phyloP scores from a whole-genome alignment of 805 yeast species.

The Monosporozyma siamensis region DNA sequence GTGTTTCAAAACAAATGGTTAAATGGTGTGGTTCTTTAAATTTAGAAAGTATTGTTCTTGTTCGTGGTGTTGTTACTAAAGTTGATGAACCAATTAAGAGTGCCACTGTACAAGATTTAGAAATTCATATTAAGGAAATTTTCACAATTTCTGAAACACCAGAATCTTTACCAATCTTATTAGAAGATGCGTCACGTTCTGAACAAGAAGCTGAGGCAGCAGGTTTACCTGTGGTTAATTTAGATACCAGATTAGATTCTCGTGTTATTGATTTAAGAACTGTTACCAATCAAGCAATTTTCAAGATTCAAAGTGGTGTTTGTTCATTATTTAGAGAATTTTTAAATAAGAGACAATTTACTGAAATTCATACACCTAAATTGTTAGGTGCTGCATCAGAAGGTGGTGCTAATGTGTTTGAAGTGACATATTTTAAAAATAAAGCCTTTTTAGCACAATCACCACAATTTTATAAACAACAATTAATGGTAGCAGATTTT shows the following conservation, averaged over 20 bases:
- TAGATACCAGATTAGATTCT: slow-evolving; percentile 90
- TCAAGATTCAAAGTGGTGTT: slow-evolving; percentile 87
- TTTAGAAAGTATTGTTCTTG: slow-evolving; percentile 85
- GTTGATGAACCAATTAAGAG: slow-evolving; percentile 82
- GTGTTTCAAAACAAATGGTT: slow-evolving; percentile 88
- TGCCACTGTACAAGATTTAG: slow-evolving; percentile 86
- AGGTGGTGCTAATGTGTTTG: slow-evolving; percentile 96
- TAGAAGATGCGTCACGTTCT: slow-evolving; percentile 94
- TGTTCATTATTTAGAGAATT: slow-evolving; percentile 84
- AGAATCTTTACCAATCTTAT: slow-evolving; percentile 80
- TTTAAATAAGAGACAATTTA: slow-evolving; percentile 54
- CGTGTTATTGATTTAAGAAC: slow-evolving; percentile 97
- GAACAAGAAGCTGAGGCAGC: slow-evolving; percentile 90
- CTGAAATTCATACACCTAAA: slow-evolving; percentile 95
- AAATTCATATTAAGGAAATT: slow-evolving; percentile 67
- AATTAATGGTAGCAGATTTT: slow-evolving; percentile 94
- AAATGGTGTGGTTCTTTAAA: slow-evolving; percentile 87
- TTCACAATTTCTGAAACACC: slow-evolving; percentile 81
- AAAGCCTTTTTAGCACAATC: slow-evolving; percentile 94
- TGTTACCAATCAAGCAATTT: slow-evolving; percentile 93
- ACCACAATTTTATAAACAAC: slow-evolving; percentile 97
- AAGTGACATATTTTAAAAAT: slow-evolving; percentile 77
- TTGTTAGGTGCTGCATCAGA: slow-evolving; percentile 91
- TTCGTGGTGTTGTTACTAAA: slow-evolving; percentile 73
- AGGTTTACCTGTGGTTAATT: slow-evolving; percentile 86